Evolutionary conservation across 371 early-diverging fungal genomes (phyloP).

Genomic region (Mucor piriformis): DNA sequence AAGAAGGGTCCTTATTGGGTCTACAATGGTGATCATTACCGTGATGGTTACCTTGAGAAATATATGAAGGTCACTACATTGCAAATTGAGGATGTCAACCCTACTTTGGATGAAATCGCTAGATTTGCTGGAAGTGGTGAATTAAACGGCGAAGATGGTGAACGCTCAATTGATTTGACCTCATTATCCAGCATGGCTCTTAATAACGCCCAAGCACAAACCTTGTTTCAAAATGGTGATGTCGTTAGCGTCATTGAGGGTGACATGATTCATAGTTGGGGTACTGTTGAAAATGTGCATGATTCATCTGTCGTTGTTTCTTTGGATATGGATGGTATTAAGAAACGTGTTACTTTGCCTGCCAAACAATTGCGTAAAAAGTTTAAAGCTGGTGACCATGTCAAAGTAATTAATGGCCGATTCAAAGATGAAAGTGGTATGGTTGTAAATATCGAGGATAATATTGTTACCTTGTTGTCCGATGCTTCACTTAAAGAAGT

Average conservation of each 20-base stretch:
- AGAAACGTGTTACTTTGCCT: slow-evolving; percentile 48
- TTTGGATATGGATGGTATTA: slow-evolving; percentile 57
- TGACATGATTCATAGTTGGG: slow-evolving; percentile 83
- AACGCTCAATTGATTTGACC: slow-evolving; percentile 56
- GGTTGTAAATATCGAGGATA: slow-evolving; percentile 79
- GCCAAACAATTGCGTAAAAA: slow-evolving; percentile 81
- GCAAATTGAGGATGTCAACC: slow-evolving; percentile 79
- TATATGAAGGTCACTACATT: slow-evolving; percentile 81
- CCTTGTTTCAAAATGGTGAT: slow-evolving; percentile 80
- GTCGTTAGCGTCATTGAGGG: slow-evolving; percentile 89
- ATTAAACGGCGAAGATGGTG: slow-evolving; percentile 62
- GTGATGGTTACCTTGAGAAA: slow-evolving; percentile 91
- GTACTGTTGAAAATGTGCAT: slow-evolving; percentile 74
- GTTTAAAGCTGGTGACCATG: slow-evolving; percentile 91
- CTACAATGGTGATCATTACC: slow-evolving; percentile 81
- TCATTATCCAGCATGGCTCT: slow-evolving; percentile 51
- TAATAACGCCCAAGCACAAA: slow-evolving; percentile 48
- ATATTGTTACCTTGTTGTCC: slow-evolving; percentile 80
- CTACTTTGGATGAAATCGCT: slow-evolving; percentile 94
- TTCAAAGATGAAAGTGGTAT: slow-evolving; percentile 88
- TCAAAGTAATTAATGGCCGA: slow-evolving; percentile 91
- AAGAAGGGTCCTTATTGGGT: slow-evolving; percentile 70
- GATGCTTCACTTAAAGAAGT: slow-evolving; percentile 77
- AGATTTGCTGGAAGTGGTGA: slow-evolving; percentile 74
- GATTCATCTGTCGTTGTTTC: slow-evolving; percentile 67